Conservation (phyloP, 148 eudicot genomes). For the Amaranthus palmeri region DNA sequence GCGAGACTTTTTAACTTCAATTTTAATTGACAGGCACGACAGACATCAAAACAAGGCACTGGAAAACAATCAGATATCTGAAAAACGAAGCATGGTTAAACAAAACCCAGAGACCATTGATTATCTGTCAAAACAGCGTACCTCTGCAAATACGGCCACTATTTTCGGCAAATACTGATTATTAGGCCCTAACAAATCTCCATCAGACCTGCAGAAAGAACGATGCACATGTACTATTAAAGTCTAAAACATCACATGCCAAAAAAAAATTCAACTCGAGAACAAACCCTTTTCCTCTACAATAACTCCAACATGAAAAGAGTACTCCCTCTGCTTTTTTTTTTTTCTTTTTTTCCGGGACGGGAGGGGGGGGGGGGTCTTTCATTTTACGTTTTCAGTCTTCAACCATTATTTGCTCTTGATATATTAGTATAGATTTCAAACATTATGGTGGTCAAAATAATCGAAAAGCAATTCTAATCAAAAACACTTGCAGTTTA, state of each 20-base stretch:
- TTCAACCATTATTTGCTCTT: too few species aligned
- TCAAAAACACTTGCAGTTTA: too few species aligned
- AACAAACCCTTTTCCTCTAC: background rate
- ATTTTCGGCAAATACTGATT: slow-evolving; percentile 39
- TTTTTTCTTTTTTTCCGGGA: too few species aligned
- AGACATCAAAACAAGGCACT: background rate
- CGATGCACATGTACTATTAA: background rate
- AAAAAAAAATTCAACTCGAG: background rate
- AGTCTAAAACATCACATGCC: background rate
- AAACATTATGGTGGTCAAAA: background rate
- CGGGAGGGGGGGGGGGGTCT: too few species aligned
- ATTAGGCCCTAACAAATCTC: slow-evolving; percentile 37
- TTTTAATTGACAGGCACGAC: background rate
- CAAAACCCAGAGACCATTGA: background rate
- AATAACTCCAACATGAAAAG: background rate
- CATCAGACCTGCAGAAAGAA: slow-evolving; percentile 36
- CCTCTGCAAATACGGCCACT: slow-evolving; percentile 46
- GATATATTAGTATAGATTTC: background rate
- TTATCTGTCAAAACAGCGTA: slow-evolving; percentile 4
- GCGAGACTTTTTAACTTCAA: background rate
- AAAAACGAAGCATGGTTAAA: background rate
- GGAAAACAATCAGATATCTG: background rate
- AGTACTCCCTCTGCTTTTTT: background rate
- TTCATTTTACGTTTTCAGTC: too few species aligned
- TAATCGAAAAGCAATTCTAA: too few species aligned